These are phyloP conservation scores for Chrysoporthe austroafricana DNA, from an alignment of 2,329 filamentous ascomycete genomes.

Conservation along the genomic window DNA sequence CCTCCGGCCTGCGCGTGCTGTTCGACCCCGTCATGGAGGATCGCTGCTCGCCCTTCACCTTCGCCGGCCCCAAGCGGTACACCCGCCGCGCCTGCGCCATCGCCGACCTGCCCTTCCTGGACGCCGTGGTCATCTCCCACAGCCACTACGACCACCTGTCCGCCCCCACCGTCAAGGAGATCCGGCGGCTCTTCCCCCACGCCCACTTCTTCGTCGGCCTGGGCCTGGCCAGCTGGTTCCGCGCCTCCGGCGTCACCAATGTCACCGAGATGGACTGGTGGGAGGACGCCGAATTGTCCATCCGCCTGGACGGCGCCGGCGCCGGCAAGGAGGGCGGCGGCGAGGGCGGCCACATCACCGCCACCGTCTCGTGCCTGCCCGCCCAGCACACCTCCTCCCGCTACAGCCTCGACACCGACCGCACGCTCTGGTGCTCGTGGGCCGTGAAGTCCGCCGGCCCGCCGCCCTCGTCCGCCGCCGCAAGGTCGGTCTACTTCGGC, in stretches of 20 bases:
- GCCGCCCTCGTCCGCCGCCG: slow-evolving; percentile 53
- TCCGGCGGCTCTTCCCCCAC: slow-evolving; percentile 72
- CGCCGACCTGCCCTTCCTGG: slow-evolving; percentile 75
- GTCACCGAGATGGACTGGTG: slow-evolving; percentile 96
- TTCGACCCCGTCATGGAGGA: slow-evolving; percentile 95
- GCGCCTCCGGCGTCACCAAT: slow-evolving; percentile 67
- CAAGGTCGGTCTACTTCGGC: slow-evolving; percentile 76
- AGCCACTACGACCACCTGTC: slow-evolving; percentile 94
- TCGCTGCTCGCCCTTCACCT: slow-evolving; percentile 77
- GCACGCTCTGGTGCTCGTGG: slow-evolving; percentile 90
- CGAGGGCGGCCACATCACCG: slow-evolving; percentile 57
- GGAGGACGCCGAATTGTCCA: slow-evolving; percentile 76
- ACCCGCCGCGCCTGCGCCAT: slow-evolving; percentile 78
- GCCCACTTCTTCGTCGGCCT: slow-evolving; percentile 89
- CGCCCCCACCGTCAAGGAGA: slow-evolving; percentile 71
- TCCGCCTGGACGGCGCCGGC: slow-evolving; percentile 45
- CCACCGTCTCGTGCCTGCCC: slow-evolving; percentile 77
- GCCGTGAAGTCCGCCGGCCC: slow-evolving; percentile 61
- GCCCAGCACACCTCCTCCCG: slow-evolving; percentile 82
- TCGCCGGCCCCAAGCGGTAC: slow-evolving; percentile 75
- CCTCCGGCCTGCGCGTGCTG: slow-evolving; percentile 80
- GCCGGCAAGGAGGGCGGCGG: slow-evolving; percentile 36
- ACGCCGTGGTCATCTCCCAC: slow-evolving; percentile 82
- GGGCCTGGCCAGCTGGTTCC: slow-evolving; percentile 84
- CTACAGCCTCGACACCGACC: slow-evolving; percentile 68